Percentiles rank a stretch among this genome's conserved stretches.
These are phyloP conservation scores for Chloris gayana DNA, from an alignment of 176 grass and related monocot species.

Conservation along the genomic window DNA sequence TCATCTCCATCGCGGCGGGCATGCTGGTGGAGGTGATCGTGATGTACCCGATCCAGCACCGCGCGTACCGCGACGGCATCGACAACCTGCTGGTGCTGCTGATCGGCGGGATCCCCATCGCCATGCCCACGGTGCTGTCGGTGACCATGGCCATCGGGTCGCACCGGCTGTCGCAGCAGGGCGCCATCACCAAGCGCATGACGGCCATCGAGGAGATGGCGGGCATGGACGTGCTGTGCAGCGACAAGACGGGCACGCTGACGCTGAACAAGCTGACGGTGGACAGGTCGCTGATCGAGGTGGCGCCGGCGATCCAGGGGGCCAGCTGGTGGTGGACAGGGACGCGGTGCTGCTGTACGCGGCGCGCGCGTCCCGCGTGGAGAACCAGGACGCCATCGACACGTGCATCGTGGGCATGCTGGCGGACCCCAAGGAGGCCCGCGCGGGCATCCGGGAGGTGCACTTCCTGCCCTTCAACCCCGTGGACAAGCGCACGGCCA, in stretches of 20 bases:
- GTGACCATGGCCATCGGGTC: conserved; percentile 99
- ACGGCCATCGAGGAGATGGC: conserved; percentile 99
- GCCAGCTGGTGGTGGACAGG: conserved; percentile 84
- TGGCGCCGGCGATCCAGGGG: too few species aligned
- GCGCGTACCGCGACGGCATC: conserved; percentile 81
- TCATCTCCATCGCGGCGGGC: conserved; percentile 78
- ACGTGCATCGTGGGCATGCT: conserved; percentile 87
- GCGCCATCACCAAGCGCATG: conserved; percentile 98
- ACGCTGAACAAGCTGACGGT: conserved; percentile 97
- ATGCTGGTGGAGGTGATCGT: conserved; percentile 81
- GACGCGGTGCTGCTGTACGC: conserved; percentile 81
- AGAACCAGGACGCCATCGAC: conserved; percentile 97
- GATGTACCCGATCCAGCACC: conserved; percentile 87
- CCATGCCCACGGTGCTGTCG: conserved; percentile 93
- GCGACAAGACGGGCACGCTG: conserved; percentile 93
- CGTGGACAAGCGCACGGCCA: conserved; percentile 89
- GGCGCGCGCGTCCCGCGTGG: conserved; percentile 79
- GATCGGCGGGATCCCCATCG: conserved; percentile 93
- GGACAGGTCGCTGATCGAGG: conserved; percentile 84
- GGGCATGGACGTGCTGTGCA: conserved; percentile 96
- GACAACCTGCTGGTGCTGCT: conserved; percentile 95
- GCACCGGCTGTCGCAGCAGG: conserved; percentile 86
- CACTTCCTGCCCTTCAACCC: conserved; percentile 96
- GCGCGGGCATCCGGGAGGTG: conserved; percentile 82
- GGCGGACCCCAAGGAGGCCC: conserved; percentile 84